Percentiles rank a stretch among this genome's conserved stretches.
Conservation (phyloP, 306 rosid species). For the Inga oerstediana region DNA sequence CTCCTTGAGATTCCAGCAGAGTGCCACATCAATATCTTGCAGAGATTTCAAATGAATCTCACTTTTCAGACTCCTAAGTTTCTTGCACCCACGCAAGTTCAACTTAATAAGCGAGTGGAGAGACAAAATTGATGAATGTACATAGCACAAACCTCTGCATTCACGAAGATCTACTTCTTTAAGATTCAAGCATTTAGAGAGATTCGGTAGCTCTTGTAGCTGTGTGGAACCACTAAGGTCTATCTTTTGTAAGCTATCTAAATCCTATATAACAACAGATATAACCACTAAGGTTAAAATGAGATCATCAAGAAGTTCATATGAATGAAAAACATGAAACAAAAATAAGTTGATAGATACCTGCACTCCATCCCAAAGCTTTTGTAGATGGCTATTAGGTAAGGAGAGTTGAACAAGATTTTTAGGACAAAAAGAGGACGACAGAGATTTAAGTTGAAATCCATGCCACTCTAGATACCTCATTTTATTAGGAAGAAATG, state of each 20-base stretch:
- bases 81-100: neutral
- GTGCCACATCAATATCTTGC: neutral
- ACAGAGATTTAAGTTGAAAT: neutral
- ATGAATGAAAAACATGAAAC: neutral
- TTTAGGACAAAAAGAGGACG: too few relatives aligned
- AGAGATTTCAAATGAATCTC: neutral
- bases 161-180: neutral
- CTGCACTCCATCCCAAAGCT: neutral
- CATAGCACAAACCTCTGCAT: neutral
- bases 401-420: neutral
- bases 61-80: neutral
- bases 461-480: neutral
- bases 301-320: neutral
- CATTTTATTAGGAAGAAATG: neutral
- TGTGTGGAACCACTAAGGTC: too few relatives aligned
- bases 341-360: neutral
- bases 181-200: neutral
- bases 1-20: neutral
- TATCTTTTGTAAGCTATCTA: too few relatives aligned
- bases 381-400: too few relatives aligned
- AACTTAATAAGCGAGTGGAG: neutral
- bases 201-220: too few relatives aligned
- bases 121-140: slow-evolving; percentile 25
- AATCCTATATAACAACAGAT: too few relatives aligned
- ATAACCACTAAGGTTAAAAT: too few relatives aligned